Percentiles rank a stretch among this genome's conserved stretches.
These are phyloP conservation scores for Phytophthora fragariaefolia DNA, from an alignment of 352 stramenopile species.

Conservation along the genomic window DNA sequence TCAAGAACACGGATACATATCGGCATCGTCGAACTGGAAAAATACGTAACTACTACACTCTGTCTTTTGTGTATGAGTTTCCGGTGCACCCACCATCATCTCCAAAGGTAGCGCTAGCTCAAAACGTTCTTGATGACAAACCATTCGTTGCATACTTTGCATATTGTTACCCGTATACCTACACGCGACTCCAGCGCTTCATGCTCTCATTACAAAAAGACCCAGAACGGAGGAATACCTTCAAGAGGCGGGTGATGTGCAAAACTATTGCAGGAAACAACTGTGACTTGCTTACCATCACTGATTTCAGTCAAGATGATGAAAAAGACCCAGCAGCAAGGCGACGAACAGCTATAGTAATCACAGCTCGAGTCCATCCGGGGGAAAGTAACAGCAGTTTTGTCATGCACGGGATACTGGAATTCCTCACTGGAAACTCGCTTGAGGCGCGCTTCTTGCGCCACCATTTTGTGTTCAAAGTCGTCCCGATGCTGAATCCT, in stretches of 20 bases:
- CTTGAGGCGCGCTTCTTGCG: conserved; percentile 79
- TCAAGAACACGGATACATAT: conserved; percentile 76
- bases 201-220: conserved; percentile 66
- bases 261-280: conserved; percentile 86
- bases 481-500: conserved; percentile 94
- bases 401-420: conserved; percentile 90
- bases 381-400: conserved; percentile 91
- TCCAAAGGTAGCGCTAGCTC: neutral
- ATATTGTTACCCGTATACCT: conserved; percentile 89
- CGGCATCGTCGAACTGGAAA: conserved; percentile 58
- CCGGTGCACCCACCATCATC: conserved; percentile 9
- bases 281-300: conserved; percentile 91
- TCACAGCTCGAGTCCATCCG: conserved; percentile 88
- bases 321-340: conserved; percentile 30
- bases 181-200: conserved; percentile 69
- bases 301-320: conserved; percentile 70
- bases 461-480: conserved; percentile 88
- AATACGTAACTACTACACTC: conserved; percentile 65
- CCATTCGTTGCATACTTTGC: conserved; percentile 71
- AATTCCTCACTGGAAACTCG: conserved; percentile 81
- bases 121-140: conserved; percentile 23
- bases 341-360: conserved; percentile 66
- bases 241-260: conserved; percentile 74
- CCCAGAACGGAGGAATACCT: conserved; percentile 45
- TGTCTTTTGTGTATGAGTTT: conserved; percentile 84